Percentiles rank a stretch among this genome's conserved stretches.
Evolutionary conservation across 257 asterid genomes (phyloP).

Genomic region (Penstemon eatonii): DNA sequence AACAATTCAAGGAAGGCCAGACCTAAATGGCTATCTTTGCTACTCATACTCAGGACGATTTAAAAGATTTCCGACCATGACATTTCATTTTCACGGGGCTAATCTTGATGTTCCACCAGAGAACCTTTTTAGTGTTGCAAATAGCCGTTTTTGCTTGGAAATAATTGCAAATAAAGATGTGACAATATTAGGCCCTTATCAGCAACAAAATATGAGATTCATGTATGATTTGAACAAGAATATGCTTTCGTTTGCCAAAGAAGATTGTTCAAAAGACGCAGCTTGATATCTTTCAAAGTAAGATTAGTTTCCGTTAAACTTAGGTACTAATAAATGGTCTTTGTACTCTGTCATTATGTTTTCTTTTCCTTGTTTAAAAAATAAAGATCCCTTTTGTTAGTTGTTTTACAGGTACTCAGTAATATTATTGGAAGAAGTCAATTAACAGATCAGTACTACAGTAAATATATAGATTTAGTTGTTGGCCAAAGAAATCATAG

Average conservation of each 20-base stretch:
- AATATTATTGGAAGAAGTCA: no score
- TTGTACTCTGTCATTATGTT: no score
- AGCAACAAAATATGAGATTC: conserved; percentile 35
- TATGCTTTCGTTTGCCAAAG: conserved; percentile 34
- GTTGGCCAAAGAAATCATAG: neutral
- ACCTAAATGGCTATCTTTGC: conserved; percentile 5
- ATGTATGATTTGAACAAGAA: conserved; percentile 31
- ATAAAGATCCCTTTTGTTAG: neutral
- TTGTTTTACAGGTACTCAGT: neutral
- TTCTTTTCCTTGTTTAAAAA: no score
- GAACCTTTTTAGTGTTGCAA: conserved; percentile 17
- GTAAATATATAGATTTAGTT: neutral
- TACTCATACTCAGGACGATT: neutral
- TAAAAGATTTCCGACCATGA: conserved; percentile 23
- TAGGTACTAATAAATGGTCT: no score
- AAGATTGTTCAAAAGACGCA: conserved; percentile 32
- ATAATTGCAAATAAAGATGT: neutral
- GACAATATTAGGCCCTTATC: conserved; percentile 35
- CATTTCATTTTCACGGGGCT: conserved; percentile 33
- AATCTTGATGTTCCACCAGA: conserved; percentile 21
- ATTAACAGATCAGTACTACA: neutral
- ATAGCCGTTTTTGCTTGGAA: conserved; percentile 25
- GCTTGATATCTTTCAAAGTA: conserved; percentile 11
- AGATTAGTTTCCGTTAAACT: no score
- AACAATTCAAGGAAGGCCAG: neutral